Percentiles rank a stretch among this genome's conserved stretches.
phyloP scores from a whole-genome alignment of 148 eudicot species.

The Nepenthes gracilis region DNA sequence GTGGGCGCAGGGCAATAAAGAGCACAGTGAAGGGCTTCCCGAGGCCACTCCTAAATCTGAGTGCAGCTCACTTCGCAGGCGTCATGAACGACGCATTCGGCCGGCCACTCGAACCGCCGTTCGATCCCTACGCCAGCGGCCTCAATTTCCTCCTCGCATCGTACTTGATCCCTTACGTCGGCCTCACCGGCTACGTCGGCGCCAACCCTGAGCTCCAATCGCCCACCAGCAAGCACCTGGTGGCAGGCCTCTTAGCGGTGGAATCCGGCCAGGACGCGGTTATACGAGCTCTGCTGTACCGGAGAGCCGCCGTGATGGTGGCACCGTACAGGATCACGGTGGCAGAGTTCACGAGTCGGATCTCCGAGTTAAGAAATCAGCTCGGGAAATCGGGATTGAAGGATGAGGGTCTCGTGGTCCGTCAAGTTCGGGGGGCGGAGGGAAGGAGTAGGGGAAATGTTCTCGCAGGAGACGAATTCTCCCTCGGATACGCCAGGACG shows the following conservation, averaged over 20 bases:
- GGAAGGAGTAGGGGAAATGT: conserved; percentile 45
- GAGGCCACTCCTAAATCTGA: conserved; percentile 59
- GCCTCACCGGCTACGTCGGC: conserved; percentile 86
- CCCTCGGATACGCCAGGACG: conserved; percentile 48
- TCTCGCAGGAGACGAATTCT: conserved; percentile 47
- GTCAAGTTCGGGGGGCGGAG: conserved; percentile 29
- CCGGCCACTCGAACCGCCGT: conserved; percentile 41
- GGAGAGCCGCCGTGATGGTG: conserved; percentile 31
- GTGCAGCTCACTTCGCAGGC: conserved; percentile 35
- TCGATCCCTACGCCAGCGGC: conserved; percentile 61
- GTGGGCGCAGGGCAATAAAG: conserved; percentile 55
- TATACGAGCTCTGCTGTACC: conserved; percentile 50
- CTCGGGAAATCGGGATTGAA: conserved; percentile 45
- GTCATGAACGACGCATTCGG: conserved; percentile 63
- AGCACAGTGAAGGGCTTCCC: conserved; percentile 48
- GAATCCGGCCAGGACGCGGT: conserved; percentile 94
- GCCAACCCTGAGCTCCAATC: conserved; percentile 47
- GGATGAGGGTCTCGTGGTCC: conserved; percentile 61
- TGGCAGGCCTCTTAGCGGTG: conserved; percentile 73
- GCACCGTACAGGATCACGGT: conserved; percentile 52
- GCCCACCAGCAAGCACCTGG: conserved; percentile 46
- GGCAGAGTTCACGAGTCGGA: conserved; percentile 50
- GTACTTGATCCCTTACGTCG: conserved; percentile 74
- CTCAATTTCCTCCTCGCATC: conserved; percentile 69
- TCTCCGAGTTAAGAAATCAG: conserved; percentile 52